Conservation (phyloP, 345 rosid genomes). For the Dipteronia dyeriana region DNA sequence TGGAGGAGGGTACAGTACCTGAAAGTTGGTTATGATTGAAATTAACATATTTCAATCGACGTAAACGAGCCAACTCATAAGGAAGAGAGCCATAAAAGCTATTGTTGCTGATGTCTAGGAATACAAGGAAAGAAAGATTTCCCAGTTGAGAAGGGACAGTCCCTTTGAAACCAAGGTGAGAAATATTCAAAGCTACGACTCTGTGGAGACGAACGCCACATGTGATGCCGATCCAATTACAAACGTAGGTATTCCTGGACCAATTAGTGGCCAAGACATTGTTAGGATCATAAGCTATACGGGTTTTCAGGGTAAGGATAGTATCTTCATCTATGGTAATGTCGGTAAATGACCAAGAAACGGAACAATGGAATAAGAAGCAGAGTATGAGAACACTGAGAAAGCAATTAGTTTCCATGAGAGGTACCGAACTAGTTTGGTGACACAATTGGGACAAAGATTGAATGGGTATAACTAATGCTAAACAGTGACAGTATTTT, state of each 20-base stretch:
- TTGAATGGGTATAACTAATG: background rate
- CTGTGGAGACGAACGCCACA: background rate
- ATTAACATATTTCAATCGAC: background rate
- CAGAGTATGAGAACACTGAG: background rate
- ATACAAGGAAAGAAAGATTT: background rate
- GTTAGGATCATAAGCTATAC: background rate
- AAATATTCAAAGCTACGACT: constrained; percentile 2
- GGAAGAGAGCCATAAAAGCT: constrained; percentile 18
- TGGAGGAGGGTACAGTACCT: background rate
- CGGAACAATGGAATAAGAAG: background rate
- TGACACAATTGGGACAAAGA: background rate
- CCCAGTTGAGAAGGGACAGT: background rate
- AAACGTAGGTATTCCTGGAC: background rate
- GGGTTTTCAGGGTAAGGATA: background rate
- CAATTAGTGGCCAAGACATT: background rate
- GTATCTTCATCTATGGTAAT: background rate
- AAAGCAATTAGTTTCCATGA: background rate
- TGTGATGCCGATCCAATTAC: background rate
- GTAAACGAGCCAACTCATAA: constrained; percentile 5
- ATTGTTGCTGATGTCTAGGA: constrained; percentile 12
- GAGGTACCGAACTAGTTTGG: background rate
- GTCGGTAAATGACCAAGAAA: background rate
- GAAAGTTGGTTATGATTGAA: background rate
- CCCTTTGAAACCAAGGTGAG: constrained; percentile 2
- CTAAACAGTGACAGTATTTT: background rate